These are phyloP conservation scores for Fusarium foetens DNA, from an alignment of 2,329 filamentous ascomycete genomes.

Conservation along the genomic window DNA sequence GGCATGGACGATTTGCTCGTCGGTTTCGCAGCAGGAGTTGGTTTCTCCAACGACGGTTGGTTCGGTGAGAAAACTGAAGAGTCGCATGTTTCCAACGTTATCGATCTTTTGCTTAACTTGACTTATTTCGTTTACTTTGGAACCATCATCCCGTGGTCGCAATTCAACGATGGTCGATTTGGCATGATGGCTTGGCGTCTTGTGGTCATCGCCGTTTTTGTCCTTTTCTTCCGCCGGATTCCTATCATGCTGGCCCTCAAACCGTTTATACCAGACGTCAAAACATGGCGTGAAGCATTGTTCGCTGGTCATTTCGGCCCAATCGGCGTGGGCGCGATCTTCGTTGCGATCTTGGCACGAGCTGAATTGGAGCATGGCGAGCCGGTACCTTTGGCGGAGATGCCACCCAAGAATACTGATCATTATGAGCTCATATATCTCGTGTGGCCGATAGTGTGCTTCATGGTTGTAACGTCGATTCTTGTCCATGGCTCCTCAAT, in stretches of 20 bases:
- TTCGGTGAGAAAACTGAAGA: conserved; percentile 98
- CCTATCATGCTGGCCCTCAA: conserved; percentile 94
- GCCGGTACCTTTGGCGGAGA: conserved; percentile 75
- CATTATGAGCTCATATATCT: conserved; percentile 79
- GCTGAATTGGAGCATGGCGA: conserved; percentile 85
- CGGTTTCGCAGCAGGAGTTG: conserved; percentile 95
- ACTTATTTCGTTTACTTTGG: conserved; percentile 98
- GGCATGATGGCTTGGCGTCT: conserved; percentile 89
- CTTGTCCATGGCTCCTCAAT: conserved; percentile 97
- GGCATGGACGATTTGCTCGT: conserved; percentile 94
- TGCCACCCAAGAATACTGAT: conserved; percentile 65
- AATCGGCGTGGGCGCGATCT: conserved; percentile 96
- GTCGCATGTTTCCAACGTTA: conserved; percentile 98
- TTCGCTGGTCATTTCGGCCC: conserved; percentile 98
- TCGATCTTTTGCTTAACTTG: conserved; percentile 95
- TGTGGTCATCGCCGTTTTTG: conserved; percentile 91
- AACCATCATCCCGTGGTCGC: conserved; percentile 95
- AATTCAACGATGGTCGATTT: conserved; percentile 80
- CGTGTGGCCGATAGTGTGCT: conserved; percentile 96
- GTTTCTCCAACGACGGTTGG: conserved; percentile 99
- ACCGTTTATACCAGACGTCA: conserved; percentile 93
- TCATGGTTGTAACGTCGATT: conserved; percentile 94
- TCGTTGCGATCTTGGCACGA: conserved; percentile 90
- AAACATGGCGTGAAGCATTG: conserved; percentile 96
- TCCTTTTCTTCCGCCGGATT: conserved; percentile 94